phyloP scores from a whole-genome alignment of 331 rosid species.

The Acacia pycnantha region DNA sequence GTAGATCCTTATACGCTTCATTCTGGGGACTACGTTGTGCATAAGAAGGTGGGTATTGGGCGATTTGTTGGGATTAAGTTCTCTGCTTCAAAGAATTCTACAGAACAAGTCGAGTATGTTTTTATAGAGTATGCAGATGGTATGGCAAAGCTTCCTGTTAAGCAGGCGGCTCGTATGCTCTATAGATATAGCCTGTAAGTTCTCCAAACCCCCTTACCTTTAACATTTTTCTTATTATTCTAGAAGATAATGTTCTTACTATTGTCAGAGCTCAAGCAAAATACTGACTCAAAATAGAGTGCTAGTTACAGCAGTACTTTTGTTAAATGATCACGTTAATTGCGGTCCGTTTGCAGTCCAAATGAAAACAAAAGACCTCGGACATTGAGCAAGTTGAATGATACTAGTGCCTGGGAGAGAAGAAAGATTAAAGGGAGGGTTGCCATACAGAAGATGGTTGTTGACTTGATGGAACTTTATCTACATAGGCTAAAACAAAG shows the following conservation, averaged over 20 bases:
- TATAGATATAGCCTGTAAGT: constrained; percentile 90
- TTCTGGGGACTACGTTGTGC: constrained; percentile 92
- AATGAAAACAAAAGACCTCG: constrained; percentile 78
- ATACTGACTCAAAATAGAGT: background rate
- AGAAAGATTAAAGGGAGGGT: constrained; percentile 83
- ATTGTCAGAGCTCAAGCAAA: background rate
- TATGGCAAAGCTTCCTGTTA: constrained; percentile 92
- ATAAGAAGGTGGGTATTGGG: constrained; percentile 93
- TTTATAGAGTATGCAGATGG: constrained; percentile 93
- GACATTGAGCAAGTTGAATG: constrained; percentile 79
- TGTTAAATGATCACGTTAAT: background rate
- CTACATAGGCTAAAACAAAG: constrained; percentile 85
- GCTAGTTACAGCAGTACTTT: constrained; percentile 6
- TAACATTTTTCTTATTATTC: background rate
- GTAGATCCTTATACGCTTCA: constrained; percentile 86
- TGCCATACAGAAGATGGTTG: constrained; percentile 97
- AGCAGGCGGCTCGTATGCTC: constrained; percentile 87
- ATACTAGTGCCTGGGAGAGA: constrained; percentile 77
- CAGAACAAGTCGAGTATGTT: constrained; percentile 62
- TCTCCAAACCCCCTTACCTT: background rate
- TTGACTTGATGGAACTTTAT: constrained; percentile 94
- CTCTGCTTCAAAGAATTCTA: constrained; percentile 57
- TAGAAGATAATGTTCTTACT: background rate
- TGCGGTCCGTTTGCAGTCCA: constrained; percentile 60
- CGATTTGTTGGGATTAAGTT: constrained; percentile 76